Evolutionary conservation across 1,139 yeast genomes (phyloP), one percentile per base, ranked within the genome.

Genomic region (Yamadazyma jaroonii): DNA sequence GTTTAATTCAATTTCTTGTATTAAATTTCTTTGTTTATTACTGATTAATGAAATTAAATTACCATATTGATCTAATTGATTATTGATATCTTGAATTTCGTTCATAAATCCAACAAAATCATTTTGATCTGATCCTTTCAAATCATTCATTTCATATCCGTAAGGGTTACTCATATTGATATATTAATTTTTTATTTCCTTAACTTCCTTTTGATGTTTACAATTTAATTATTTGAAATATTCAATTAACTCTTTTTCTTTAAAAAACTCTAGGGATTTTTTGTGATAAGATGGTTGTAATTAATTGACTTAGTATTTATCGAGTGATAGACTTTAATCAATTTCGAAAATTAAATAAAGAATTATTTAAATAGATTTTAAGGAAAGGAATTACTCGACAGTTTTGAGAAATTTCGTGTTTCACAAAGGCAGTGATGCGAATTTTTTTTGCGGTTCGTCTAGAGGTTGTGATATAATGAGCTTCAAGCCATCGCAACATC

Each of bases 101-200:
- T 80, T 77, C 83, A 90, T 89, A 61, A 84, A 90, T 39, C 74
- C 72, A 41, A 83, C 85, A 62, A 84, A 84, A 56, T 83, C 92
- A 48, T 67, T 71, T 40, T 66, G 72, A 37, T 60, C 62, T 23
- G 57, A 51, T 12, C 48, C 48, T 36, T 58, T 56, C 47, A 58
- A 54, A 48, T 57, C 57, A 34, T 53, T 48, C 69, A 71, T 54
- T 52, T 68, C 71, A 44, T 66, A 64, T 39, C 54, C 51, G 53
- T 58, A 59, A 25, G 62, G 62, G 39, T 60, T 57, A 44, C 61
- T 55, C 62, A 59, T 59, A 25, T 32, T 26, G n/a, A 17, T 4
- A 4, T 17, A 17, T 17, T 17, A 4, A 4, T 17, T 17, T 17
- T 4, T 17, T 4, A 17, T 17, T 17, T 17, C 20, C 20, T 20